Evolutionary conservation across 1,284 basidiomycete genomes (phyloP).

Genomic region (Neolentinus lepideus): DNA sequence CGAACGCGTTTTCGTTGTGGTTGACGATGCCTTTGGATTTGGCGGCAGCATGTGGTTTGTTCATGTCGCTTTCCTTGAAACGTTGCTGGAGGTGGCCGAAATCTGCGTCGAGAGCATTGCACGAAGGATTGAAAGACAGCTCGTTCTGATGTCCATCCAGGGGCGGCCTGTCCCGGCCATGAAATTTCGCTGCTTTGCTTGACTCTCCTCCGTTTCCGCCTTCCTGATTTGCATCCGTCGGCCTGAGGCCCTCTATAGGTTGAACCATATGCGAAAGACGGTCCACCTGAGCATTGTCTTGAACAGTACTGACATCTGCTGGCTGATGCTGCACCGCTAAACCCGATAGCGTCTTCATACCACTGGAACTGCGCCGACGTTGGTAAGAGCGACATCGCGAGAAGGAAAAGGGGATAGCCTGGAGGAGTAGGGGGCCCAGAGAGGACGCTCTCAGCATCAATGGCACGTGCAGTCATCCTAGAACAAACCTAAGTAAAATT

Average conservation of each 20-base stretch:
- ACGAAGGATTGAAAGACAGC: neutral
- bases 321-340: neutral
- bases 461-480: conserved; percentile 67
- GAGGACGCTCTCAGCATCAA: conserved; percentile 79
- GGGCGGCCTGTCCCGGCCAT: too few species aligned
- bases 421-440: conserved; percentile 45
- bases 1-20: neutral
- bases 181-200: neutral
- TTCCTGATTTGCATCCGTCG: neutral
- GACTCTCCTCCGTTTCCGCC: neutral
- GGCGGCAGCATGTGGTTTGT: neutral
- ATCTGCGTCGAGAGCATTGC: neutral
- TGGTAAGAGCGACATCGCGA: neutral
- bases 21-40: neutral
- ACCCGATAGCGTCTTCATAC: neutral
- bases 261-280: neutral
- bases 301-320: neutral
- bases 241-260: neutral
- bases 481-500: conserved; percentile 1
- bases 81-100: neutral
- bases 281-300: neutral
- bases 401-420: conserved; percentile 1
- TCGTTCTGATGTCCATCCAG: too few species aligned
- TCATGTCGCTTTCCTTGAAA: neutral
- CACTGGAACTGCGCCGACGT: neutral